A percentile compares a stretch with the other conserved stretches of the same genome.
Evolutionary conservation across 2,329 filamentous ascomycete species (phyloP).

Genomic region (Scopulariopsis brevicaulis): DNA sequence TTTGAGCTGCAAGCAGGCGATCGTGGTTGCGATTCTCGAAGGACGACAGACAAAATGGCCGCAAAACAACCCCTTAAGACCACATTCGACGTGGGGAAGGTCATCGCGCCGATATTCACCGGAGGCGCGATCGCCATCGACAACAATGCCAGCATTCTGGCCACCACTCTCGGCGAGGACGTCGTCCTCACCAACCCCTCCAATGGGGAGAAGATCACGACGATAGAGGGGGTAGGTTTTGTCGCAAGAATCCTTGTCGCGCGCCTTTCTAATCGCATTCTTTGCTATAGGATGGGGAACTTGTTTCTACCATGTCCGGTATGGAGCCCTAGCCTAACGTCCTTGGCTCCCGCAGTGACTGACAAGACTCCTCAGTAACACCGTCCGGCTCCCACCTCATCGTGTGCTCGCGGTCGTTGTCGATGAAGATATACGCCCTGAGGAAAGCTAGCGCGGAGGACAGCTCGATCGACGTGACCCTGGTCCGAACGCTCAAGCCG

Average conservation of each 20-base stretch:
- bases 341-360: background rate
- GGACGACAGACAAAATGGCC: slow-evolving; percentile 34
- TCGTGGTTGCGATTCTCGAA: background rate
- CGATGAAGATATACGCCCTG: slow-evolving; percentile 83
- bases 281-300: slow-evolving; percentile 56
- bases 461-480: slow-evolving; percentile 49
- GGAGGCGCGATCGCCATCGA: slow-evolving; percentile 81
- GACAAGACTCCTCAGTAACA: slow-evolving; percentile 48
- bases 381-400: slow-evolving; percentile 81
- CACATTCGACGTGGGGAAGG: slow-evolving; percentile 74
- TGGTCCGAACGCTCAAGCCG: slow-evolving; percentile 75
- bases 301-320: slow-evolving; percentile 65
- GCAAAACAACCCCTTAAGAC: slow-evolving; percentile 61
- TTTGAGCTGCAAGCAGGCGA: background rate
- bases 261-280: slow-evolving; percentile 11
- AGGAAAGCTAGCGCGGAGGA: slow-evolving; percentile 40
- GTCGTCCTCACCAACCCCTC: slow-evolving; percentile 75
- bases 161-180: slow-evolving; percentile 86
- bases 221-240: slow-evolving; percentile 69
- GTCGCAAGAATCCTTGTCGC: background rate
- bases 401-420: slow-evolving; percentile 86
- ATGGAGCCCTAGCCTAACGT: slow-evolving; percentile 3
- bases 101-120: slow-evolving; percentile 87
- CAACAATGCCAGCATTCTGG: slow-evolving; percentile 69
- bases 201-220: slow-evolving; percentile 70